Evolutionary conservation across 164 flowering plant genomes (phyloP).

Genomic region (Umbilicus rupestris): DNA sequence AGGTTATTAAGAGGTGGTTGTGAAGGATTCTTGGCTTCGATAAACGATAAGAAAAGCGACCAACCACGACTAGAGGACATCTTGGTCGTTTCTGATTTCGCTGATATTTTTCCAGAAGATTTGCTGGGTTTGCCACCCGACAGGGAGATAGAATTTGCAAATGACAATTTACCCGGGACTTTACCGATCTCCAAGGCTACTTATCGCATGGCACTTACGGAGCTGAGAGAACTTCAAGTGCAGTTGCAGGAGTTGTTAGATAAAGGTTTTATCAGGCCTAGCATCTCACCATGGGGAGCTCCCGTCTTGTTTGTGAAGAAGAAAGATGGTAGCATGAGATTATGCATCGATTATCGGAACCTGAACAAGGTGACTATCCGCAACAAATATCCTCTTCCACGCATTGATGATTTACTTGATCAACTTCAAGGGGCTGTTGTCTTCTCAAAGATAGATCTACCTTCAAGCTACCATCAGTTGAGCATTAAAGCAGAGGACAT

Average conservation of each 20-base stretch:
- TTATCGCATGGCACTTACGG: neutral
- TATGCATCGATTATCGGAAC: neutral
- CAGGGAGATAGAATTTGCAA: neutral
- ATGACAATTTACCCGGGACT: neutral
- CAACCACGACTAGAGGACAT: neutral
- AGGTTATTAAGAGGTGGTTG: too few relatives aligned
- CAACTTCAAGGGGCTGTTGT: neutral
- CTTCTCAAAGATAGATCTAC: neutral
- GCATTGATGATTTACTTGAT: neutral
- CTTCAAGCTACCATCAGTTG: neutral
- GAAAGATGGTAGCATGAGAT: neutral
- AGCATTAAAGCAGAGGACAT: neutral
- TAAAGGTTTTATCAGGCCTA: neutral
- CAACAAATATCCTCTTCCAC: constrained; percentile 1
- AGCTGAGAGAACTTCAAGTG: neutral
- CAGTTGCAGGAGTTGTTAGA: neutral
- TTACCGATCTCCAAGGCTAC: neutral
- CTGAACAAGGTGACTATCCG: neutral
- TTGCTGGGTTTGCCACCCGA: neutral
- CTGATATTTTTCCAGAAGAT: neutral
- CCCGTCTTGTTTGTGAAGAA: neutral
- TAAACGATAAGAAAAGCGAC: neutral
- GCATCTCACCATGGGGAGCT: neutral
- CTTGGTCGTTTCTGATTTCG: neutral
- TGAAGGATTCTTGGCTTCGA: neutral